Base-by-base conservation (phyloP, 2,329 filamentous ascomycete species). In the Penicillium sp. region DNA sequence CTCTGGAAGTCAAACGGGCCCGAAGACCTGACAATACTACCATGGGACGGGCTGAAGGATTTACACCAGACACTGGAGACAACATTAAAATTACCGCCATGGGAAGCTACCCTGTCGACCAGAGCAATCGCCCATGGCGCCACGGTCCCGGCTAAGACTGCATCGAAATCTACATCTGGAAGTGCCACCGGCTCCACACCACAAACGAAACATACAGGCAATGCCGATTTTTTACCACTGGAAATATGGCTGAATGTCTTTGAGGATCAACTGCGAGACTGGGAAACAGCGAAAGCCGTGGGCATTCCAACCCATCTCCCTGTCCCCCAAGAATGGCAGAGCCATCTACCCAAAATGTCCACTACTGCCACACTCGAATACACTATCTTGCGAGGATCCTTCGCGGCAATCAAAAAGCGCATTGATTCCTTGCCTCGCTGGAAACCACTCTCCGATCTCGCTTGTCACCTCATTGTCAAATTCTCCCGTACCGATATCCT, bases 191-290 rank as follows among this genome's bases (percentile, higher is more conserved):
- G 70, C 6, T 56, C 61, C 4, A 58, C 60, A 59, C 69, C 45
- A 27, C 63, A 59, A 57, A 29, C 57, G 4, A 65, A 60, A 19
- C 47, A 58, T 6, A 65, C 66, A 52, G 56, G 57, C 2, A 68
- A 67, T 13, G 61, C 66, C 1, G 68, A 63, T 29, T 68, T 69
- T 8, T 79, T 97, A 1, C 93, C 93, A 0, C 86, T 89, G 0
- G 93, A 97, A 75, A 83, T 97, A 39, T 96, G 93, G 91, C 89
- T 89, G 33, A 89, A 93, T 57, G 89, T 97, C 48, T 86, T 97
- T 43, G 90, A 77, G 52, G 70, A 96, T 63, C 86, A 88, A 61
- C 85, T 92, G 0, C 86, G 86, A 43, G 93, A 97, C 73, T 97
- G 93, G 93, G 93, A 97, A 75, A 81, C 96, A 21, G 89, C 93